These are phyloP conservation scores for Corynespora cassiicola DNA, from an alignment of 2,329 filamentous ascomycete species.

Conservation along the genomic window DNA sequence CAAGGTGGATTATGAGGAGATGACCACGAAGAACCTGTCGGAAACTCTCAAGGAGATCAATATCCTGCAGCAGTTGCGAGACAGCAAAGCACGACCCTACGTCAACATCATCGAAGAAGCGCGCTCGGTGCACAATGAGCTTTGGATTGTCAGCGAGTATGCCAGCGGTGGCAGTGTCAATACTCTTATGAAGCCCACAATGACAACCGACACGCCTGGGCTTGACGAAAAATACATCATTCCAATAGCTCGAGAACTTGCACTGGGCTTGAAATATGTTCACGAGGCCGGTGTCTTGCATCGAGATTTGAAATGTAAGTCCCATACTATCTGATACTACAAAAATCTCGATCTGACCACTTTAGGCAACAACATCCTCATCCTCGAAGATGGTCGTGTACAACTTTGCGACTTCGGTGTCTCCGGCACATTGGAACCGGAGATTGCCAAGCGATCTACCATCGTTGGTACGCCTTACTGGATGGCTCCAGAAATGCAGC, in stretches of 20 bases:
- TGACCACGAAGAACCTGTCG: conserved; percentile 50
- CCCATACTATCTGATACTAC: neutral
- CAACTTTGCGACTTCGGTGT: conserved; percentile 88
- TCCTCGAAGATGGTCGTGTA: conserved; percentile 77
- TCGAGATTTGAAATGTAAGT: conserved; percentile 67
- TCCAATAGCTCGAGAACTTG: conserved; percentile 68
- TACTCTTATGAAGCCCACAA: conserved; percentile 62
- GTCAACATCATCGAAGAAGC: conserved; percentile 84
- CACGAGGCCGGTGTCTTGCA: conserved; percentile 72
- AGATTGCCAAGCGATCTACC: conserved; percentile 78
- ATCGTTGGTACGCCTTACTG: conserved; percentile 84
- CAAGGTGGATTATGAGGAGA: conserved; percentile 66
- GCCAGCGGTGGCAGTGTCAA: conserved; percentile 83
- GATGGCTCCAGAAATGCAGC: conserved; percentile 79
- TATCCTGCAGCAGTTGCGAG: conserved; percentile 74
- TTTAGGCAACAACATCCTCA: conserved; percentile 74
- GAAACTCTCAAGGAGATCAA: conserved; percentile 68
- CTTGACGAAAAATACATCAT: conserved; percentile 69
- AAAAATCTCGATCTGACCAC: conserved; percentile 3
- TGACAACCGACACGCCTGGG: conserved; percentile 33
- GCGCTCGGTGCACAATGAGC: conserved; percentile 75
- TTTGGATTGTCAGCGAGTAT: conserved; percentile 90
- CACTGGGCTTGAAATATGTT: conserved; percentile 66
- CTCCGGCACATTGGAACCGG: conserved; percentile 76
- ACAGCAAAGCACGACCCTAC: conserved; percentile 79